Conservation (phyloP, 176 grass and related monocot genomes). For the Bothriochloa decipiens region DNA sequence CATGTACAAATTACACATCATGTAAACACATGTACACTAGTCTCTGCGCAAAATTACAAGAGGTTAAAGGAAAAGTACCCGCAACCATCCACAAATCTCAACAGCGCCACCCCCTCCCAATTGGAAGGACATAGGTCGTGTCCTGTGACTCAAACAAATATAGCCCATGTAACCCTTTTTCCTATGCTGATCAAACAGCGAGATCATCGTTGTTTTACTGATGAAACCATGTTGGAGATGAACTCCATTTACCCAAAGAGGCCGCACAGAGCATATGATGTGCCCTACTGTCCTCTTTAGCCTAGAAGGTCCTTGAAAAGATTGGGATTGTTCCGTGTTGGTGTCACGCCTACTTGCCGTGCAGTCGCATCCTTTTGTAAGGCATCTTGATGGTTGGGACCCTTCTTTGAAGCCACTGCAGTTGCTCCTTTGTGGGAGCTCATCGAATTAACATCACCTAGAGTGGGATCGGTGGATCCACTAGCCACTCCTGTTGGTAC, state of each 20-base stretch:
- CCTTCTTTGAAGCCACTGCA: constrained; percentile 59
- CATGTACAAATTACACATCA: constrained; percentile 70
- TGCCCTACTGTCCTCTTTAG: constrained; percentile 37
- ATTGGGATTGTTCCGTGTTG: constrained; percentile 87
- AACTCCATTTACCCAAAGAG: constrained; percentile 7
- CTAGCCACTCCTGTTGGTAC: constrained; percentile 27
- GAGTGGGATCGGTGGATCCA: constrained; percentile 42
- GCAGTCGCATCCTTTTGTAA: constrained; percentile 85
- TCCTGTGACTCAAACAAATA: constrained; percentile 44
- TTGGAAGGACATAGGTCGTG: constrained; percentile 23
- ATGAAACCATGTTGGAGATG: neutral
- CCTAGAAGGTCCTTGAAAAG: constrained; percentile 92
- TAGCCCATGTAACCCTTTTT: constrained; percentile 12
- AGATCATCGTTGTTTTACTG: constrained; percentile 18
- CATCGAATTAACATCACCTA: constrained; percentile 32
- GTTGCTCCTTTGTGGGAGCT: constrained; percentile 40
- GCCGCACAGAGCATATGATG: neutral
- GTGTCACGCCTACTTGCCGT: constrained; percentile 87
- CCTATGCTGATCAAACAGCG: constrained; percentile 32
- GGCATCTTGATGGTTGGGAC: constrained; percentile 70
- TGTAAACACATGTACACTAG: constrained; percentile 56
- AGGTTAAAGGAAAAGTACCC: constrained; percentile 35
- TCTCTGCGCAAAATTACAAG: constrained; percentile 45
- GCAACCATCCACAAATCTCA: constrained; percentile 35
- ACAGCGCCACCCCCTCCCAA: constrained; percentile 2